Evolutionary conservation across 495 filamentous ascomycete genomes (phyloP), one percentile per base, ranked within the genome.

Genomic region (Hyaloscypha finlandica): DNA sequence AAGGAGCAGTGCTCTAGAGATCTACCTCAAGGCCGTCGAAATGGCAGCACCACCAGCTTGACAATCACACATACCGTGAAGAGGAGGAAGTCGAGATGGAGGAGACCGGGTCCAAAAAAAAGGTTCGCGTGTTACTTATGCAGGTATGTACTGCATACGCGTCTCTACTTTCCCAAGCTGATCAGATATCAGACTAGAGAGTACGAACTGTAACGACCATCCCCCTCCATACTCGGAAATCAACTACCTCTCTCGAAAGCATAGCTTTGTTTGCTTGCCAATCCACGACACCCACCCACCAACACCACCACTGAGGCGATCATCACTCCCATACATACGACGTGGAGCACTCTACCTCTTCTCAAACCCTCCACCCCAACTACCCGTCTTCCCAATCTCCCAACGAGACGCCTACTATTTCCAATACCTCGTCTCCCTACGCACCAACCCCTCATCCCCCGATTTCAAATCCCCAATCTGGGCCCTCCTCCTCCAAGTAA

Each of bases 261-360:
- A 16, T 25, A 32, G 11, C 22, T 31, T n/a, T 2, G 29, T 11
- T 8, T 48, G 25, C 45, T 12, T 63, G 25, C 61, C 39, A 19
- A 52, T 33, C 29, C 31, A 59, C 30, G 22, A n/a, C n/a, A 52
- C 29, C 1, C 25, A 52, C 61, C 45, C 61, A 54, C 65, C 65
- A 62, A 62, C 52, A 9, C 65, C 65, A 11, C 65, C 65, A 42
- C 58, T 39, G 3, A 57, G 65, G 5, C 59, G 58, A 4, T 67
- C 65, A 16, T 67, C 65, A n/a, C 32, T 67, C 31, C 59, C 59
- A 29, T 59, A 51, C 20, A 52, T 42, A 0, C 42, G 42, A 14
- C 42, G 42, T 4, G 42, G 42, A 14, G 9, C 57, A 11, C 30
- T 37, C 57, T 30, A 61, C 22, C 12, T 37, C 22, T 51, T 60